These are phyloP conservation scores for Fragilariopsis cylindrus DNA, from an alignment of 108 stramenopile species.

Conservation along the genomic window DNA sequence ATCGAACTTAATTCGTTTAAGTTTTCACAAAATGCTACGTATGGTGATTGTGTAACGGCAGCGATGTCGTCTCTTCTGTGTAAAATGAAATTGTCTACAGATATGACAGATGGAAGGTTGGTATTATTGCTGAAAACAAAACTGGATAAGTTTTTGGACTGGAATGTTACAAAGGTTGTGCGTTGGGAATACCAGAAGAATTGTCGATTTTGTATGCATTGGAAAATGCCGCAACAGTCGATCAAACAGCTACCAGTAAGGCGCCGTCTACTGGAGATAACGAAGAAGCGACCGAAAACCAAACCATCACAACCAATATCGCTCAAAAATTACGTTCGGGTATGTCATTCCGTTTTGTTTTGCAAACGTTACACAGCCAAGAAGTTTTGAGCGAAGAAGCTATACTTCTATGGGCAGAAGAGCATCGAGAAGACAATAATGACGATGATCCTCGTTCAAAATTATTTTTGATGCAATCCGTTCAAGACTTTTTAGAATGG, in stretches of 20 bases:
- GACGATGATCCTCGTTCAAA: conserved; percentile 40
- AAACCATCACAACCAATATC: conserved; percentile 14
- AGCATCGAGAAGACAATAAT: conserved; percentile 55
- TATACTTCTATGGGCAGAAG: conserved; percentile 74
- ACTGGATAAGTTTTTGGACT: conserved; percentile 68
- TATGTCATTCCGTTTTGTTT: conserved; percentile 74
- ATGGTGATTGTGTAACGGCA: conserved; percentile 75
- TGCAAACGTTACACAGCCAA: conserved; percentile 80
- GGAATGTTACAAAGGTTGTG: conserved; percentile 76
- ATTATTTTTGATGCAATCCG: conserved; percentile 62
- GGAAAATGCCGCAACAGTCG: conserved; percentile 63
- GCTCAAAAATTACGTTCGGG: conserved; percentile 57
- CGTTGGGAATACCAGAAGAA: conserved; percentile 76
- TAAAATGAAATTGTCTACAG: conserved; percentile 55
- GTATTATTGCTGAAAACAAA: conserved; percentile 59
- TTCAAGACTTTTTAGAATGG: conserved; percentile 90
- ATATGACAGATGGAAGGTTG: conserved; percentile 57
- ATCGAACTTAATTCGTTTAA: conserved; percentile 93
- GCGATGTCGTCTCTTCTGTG: conserved; percentile 74
- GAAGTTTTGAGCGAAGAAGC: conserved; percentile 84
- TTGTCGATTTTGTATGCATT: conserved; percentile 68
- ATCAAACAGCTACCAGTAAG: conserved; percentile 17
- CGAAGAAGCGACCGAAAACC: neutral
- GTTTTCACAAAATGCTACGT: conserved; percentile 90
- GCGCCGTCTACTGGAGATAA: neutral